Percentiles rank a stretch among this genome's conserved stretches.
Evolutionary conservation across 2,329 filamentous ascomycete genomes (phyloP).

Genomic region (Coniella lustricola): DNA sequence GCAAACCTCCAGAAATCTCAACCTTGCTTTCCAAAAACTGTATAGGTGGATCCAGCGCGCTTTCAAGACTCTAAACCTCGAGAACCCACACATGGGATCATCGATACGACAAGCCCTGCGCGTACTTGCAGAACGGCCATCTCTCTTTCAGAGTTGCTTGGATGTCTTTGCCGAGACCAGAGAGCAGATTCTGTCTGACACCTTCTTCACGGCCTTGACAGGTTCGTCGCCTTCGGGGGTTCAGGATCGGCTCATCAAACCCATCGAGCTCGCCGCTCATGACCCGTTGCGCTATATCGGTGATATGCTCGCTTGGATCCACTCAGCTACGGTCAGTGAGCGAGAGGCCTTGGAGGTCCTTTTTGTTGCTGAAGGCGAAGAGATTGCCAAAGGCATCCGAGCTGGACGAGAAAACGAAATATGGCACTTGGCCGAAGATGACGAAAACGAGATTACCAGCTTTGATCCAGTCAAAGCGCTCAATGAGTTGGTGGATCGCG

Average conservation of each 20-base stretch:
- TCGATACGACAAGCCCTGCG: constrained; percentile 77
- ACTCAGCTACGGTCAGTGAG: constrained; percentile 90
- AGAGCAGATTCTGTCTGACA: constrained; percentile 78
- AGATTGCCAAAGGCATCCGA: constrained; percentile 76
- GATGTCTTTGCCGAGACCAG: constrained; percentile 89
- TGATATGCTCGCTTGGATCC: constrained; percentile 96
- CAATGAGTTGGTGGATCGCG: constrained; percentile 78
- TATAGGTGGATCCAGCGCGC: constrained; percentile 93
- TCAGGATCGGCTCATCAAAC: constrained; percentile 62
- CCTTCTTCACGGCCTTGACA: constrained; percentile 82
- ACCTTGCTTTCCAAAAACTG: constrained; percentile 87
- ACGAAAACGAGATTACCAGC: constrained; percentile 37
- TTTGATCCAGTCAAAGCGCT: constrained; percentile 81
- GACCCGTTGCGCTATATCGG: constrained; percentile 87
- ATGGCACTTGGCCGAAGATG: constrained; percentile 65
- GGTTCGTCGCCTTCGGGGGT: constrained; percentile 55
- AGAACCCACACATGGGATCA: constrained; percentile 85
- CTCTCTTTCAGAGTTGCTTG: constrained; percentile 86
- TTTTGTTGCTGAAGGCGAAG: constrained; percentile 84
- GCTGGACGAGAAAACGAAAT: constrained; percentile 75
- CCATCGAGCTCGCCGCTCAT: constrained; percentile 89
- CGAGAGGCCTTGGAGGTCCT: constrained; percentile 84
- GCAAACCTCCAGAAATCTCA: constrained; percentile 77
- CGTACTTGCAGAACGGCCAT: constrained; percentile 81
- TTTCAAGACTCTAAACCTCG: constrained; percentile 85